Evolutionary conservation across 2,329 filamentous ascomycete genomes (phyloP).

Genomic region (Botryotinia globosa): DNA sequence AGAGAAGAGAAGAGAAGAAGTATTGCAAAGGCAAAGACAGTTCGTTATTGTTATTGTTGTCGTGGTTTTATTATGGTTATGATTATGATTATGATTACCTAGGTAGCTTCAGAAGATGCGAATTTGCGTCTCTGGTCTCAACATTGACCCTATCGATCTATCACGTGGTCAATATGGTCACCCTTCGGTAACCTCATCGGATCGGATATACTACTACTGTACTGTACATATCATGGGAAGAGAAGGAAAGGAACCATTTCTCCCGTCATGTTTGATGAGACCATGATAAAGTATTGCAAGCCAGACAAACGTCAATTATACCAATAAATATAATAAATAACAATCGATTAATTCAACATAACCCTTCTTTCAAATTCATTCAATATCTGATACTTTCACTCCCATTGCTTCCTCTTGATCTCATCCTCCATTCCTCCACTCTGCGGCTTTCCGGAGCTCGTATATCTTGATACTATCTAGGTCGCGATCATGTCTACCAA

Average conservation of each 20-base stretch:
- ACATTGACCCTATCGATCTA: background rate
- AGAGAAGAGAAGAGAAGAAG: background rate
- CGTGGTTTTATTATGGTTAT: background rate
- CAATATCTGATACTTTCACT: background rate
- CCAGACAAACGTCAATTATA: background rate
- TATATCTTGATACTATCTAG: background rate
- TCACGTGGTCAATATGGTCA: background rate
- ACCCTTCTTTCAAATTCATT: background rate
- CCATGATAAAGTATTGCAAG: background rate
- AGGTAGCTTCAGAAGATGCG: background rate
- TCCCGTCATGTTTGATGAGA: background rate
- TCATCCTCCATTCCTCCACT: background rate
- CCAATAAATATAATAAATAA: background rate
- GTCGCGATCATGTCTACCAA: constrained; percentile 48
- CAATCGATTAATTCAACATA: background rate
- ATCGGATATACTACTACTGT: constrained; percentile 11
- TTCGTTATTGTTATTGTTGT: background rate
- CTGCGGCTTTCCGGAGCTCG: constrained; percentile 1
- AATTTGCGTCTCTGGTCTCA: constrained; percentile 3
- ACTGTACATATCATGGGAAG: background rate
- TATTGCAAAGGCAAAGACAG: background rate
- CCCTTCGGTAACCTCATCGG: background rate
- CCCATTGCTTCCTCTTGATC: background rate
- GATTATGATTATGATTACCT: background rate
- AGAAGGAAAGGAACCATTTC: background rate